Evolutionary conservation across 176 grass and related monocot genomes (phyloP), one percentile per base, ranked within the genome.

Genomic region (Oryza australiensis): DNA sequence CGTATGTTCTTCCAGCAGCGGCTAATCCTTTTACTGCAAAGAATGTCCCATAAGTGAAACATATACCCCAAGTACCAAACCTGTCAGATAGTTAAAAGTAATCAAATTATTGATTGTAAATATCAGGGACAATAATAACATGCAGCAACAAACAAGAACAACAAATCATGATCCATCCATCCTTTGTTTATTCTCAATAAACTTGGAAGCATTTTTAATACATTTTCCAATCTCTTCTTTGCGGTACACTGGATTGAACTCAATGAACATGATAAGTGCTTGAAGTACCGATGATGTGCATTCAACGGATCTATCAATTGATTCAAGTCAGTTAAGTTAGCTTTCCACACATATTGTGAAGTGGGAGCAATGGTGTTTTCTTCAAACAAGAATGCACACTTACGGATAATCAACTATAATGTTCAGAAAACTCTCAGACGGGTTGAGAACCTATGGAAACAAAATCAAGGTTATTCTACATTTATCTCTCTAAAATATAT

Each of bases 141-240:
- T 8, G 1, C 7, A 72, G 2, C 12, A 63, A 46, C 0, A 79
- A 68, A 35, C 5, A 24, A 9, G 14, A 68, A 15, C 5, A 66
- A 27, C 7, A 80, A 15, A 94, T 88, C 92, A 94, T 60, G 88
- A 87, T 1, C 92, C 88, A 75, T 94, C 89, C 38, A 77, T 78
- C 7, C 34, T 20, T 74, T 94, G 92, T n/a, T 73, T 64, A 7
- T 75, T 69, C 81, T 91, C 89, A 68, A 94, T 89, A 68, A 82
- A 91, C 13, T 62, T 72, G 5, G 77, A 30, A 70, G 75, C 22
- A 32, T 73, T 91, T 74, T 37, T 49, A 14, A 89, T 82, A 60
- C 88, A 94, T 40, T 53, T 77, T 62, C 16, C 75, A 63, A 94
- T 86, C 14, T 91, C 92, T 83, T 88, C 26, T 62, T 33, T 48